Conservation (phyloP, 768 basidiomycete genomes). For the Crepidotus variabilis region DNA sequence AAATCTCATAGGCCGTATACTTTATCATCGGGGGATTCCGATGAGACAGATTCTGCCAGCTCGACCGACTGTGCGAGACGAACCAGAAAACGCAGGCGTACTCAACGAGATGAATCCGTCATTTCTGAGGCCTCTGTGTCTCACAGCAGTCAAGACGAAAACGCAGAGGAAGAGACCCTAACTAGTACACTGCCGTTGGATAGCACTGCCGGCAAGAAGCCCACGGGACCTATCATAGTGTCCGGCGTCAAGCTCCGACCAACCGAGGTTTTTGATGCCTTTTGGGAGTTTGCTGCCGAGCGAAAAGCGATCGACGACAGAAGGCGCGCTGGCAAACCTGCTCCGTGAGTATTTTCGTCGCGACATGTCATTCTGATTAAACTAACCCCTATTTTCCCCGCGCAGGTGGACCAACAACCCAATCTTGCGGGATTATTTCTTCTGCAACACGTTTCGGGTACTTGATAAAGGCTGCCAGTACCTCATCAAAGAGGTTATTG, state of each 20-base stretch:
- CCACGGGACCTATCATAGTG: constrained; percentile 26
- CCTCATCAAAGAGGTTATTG: constrained; percentile 64
- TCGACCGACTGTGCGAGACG: neutral
- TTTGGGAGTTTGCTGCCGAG: constrained; percentile 57
- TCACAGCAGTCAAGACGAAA: neutral
- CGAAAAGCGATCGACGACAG: constrained; percentile 54
- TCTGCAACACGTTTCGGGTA: constrained; percentile 76
- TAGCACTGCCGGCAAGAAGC: neutral
- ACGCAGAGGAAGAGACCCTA: neutral
- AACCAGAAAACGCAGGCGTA: neutral
- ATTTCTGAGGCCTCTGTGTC: neutral
- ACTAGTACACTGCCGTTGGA: neutral
- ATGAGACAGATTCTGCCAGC: neutral
- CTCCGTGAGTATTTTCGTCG: constrained; percentile 40
- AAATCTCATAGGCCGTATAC: neutral
- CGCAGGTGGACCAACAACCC: constrained; percentile 66
- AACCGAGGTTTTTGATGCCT: constrained; percentile 55
- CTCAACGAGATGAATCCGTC: neutral
- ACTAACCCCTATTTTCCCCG: neutral
- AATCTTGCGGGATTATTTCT: constrained; percentile 51
- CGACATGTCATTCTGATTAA: constrained; percentile 2
- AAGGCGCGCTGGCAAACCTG: constrained; percentile 42
- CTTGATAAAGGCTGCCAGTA: constrained; percentile 70
- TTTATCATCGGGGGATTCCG: neutral
- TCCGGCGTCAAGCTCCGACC: constrained; percentile 36